Conservation (phyloP, 306 rosid species). For the Cajanus cajan region DNA sequence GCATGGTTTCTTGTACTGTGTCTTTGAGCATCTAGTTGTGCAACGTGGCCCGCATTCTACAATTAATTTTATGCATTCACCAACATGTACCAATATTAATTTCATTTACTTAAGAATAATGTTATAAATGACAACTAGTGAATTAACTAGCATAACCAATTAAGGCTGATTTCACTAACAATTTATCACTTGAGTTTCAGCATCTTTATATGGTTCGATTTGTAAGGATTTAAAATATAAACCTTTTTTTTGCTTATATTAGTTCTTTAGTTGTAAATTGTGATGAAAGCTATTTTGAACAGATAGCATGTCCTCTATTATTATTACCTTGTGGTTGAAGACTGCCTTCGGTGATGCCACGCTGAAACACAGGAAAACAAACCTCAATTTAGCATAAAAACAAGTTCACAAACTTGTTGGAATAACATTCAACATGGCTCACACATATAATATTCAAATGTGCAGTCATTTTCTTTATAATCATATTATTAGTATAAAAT, state of each 20-base stretch:
- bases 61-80: slow-evolving; percentile 6
- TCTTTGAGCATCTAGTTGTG: slow-evolving; percentile 64
- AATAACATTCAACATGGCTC: neutral
- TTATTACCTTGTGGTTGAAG: slow-evolving; percentile 74
- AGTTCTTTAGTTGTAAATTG: neutral
- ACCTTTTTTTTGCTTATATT: neutral
- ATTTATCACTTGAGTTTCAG: neutral
- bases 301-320: neutral
- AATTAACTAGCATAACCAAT: neutral
- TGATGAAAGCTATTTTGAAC: neutral
- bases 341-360: slow-evolving; percentile 70
- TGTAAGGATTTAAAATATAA: neutral
- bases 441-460: neutral
- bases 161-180: neutral
- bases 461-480: too few relatives aligned
- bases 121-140: neutral
- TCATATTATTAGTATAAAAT: too few relatives aligned
- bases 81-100: neutral
- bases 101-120: neutral
- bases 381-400: neutral
- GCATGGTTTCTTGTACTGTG: slow-evolving; percentile 76
- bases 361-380: slow-evolving; percentile 33
- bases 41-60: slow-evolving; percentile 70
- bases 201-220: neutral
- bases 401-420: neutral